Evolutionary conservation across 768 basidiomycete genomes (phyloP).

Genomic region (Galerina sulciceps): DNA sequence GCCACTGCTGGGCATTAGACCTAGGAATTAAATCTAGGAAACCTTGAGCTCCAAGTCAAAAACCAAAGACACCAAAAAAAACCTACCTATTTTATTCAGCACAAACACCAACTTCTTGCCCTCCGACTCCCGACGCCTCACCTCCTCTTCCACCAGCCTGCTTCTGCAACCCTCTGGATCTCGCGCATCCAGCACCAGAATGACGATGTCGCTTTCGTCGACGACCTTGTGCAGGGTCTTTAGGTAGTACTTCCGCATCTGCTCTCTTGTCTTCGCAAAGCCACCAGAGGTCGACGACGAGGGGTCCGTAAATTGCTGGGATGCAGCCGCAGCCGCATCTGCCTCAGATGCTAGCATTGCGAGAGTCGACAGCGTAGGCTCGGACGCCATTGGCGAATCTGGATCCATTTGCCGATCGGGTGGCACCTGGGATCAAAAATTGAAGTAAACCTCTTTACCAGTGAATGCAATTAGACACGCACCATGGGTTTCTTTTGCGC

Average conservation of each 20-base stretch:
- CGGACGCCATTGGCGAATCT: conserved; percentile 75
- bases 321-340: conserved; percentile 47
- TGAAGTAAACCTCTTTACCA: neutral
- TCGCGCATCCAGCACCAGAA: conserved; percentile 90
- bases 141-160: conserved; percentile 92
- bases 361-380: conserved; percentile 68
- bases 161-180: conserved; percentile 96
- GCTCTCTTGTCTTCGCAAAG: conserved; percentile 63
- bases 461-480: conserved; percentile 23
- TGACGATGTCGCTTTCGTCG: conserved; percentile 88
- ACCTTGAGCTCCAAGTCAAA: neutral
- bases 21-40: conserved; percentile 83
- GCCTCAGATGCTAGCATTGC: conserved; percentile 57
- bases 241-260: conserved; percentile 73
- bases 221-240: conserved; percentile 89
- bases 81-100: conserved; percentile 94
- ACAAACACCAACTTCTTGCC: conserved; percentile 94
- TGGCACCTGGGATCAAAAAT: conserved; percentile 19
- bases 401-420: conserved; percentile 42
- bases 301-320: conserved; percentile 28
- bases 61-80: neutral
- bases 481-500: conserved; percentile 48
- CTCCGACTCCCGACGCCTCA: conserved; percentile 79
- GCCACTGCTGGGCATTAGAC: conserved; percentile 88
- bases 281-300: conserved; percentile 34